Evolutionary conservation across 2,329 filamentous ascomycete genomes (phyloP), one percentile per base, ranked within the genome.

Genomic region (Helotiales sp.): DNA sequence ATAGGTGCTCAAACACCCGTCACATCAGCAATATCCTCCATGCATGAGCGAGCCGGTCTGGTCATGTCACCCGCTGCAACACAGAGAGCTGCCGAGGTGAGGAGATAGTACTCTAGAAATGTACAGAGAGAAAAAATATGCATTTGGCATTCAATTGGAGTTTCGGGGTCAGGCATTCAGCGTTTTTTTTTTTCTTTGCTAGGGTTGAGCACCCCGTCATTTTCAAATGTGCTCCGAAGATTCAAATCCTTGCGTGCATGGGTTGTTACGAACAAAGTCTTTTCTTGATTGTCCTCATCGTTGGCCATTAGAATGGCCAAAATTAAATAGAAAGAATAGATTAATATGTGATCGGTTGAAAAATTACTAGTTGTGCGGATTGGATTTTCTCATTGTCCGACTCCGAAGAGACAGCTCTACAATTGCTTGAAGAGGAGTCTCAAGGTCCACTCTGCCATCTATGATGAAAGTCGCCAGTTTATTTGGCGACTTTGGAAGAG

Each of bases 1-100:
- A 65, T 63, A 15, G 77, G 77, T n/a, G 58, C 72, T n/a, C 71
- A 74, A 67, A 78, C 77, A 47, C 77, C 78, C 28, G 76, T 78
- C 6, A 76, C 76, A 26, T 67, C 79, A 55, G 78, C 78, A 0
- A 78, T 82, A 73, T 74, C 77, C 13, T 68, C 70, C 1, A 75
- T 76, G 71, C 72, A 74, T 59, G 75, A 76, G 28, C 71, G 69
- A 66, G 66, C 69, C 45, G 72, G 74, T 2, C 40, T 77, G 10
- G 60, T 65, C 10, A 75, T 76, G 70, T 74, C 75, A 17, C 65
- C 73, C 26, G 73, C 75, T 37, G 71, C 75, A 45, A 62, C 71
- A 10, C 50, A 65, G 22, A 73, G 74, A 66, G 68, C 70, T 17
- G 65, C 71, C 11, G 69, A 70, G 43, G 68, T 28, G 15, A 72